Base-by-base conservation (phyloP, 495 filamentous ascomycete species). In the Xylaria palmicola region DNA sequence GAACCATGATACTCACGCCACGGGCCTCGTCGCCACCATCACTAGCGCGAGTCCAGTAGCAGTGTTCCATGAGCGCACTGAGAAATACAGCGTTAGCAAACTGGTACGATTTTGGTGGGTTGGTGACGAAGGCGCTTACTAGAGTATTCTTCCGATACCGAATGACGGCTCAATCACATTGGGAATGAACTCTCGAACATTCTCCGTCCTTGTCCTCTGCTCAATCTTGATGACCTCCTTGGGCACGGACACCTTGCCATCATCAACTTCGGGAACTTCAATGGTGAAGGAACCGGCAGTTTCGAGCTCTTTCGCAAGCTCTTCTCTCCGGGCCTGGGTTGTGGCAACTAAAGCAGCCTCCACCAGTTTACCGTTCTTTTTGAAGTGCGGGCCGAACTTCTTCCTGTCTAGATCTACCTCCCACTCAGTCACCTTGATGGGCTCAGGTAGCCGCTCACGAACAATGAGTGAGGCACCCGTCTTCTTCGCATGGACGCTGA, bases 151-250 rank as follows among this genome's bases (percentile, higher is more conserved):
- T 22, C 86, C 86, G 67, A 90, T 86, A 68, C 87, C 87, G 63
- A 90, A 90, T 0, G 87, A 89, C 0, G 87, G 87, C 69, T 90
- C 87, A 48, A 89, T 88, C 40, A 89, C 86, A 65, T 88, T 89
- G 7, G 87, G 86, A 2, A 80, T 86, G 69, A 81, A 90, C 67
- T 88, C 84, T 20, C 87, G 72, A 19, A 75, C 79, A 59, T 84
- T 79, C 59, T 84, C 81, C 4, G 72, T 69, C 36, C 81, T 68
- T 15, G 81, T 88, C 40, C 80, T 74, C 61, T 78, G 80, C 68
- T 82, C 79, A 61, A 86, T 85, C 43, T 74, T 74, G 51, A 85
- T 70, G n/a, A 89, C 68, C 24, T 83, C 82, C 48, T 80, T 80
- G 12, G 77, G 74, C 4, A 88, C 70, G 65, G 85, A 77, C 9